A percentile compares a stretch with the other conserved stretches of the same genome.
phyloP scores from a whole-genome alignment of 805 yeast genomes.

The Candida easanensis region DNA sequence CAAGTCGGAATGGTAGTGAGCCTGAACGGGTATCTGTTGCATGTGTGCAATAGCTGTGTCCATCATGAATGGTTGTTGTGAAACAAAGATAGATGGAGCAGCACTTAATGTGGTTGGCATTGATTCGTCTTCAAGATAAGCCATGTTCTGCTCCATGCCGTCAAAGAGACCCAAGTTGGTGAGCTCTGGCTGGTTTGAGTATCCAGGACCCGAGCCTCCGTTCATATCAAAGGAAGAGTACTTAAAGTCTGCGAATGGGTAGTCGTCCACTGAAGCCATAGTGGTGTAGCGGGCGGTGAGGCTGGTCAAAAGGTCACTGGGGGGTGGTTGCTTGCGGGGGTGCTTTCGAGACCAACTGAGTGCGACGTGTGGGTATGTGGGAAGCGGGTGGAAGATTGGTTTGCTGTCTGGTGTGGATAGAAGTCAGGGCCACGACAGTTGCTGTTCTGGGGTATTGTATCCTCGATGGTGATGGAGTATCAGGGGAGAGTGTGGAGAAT shows the following conservation, averaged over 20 bases:
- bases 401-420: not conserved
- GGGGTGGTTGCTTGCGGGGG: not conserved
- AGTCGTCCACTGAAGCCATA: conserved; percentile 16
- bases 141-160: conserved; percentile 14
- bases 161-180: conserved; percentile 6
- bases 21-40: not conserved
- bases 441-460: not conserved
- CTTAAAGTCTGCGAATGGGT: conserved; percentile 11
- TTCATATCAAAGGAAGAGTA: conserved; percentile 1
- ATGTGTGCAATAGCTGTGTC: not conserved
- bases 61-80: not conserved
- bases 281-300: not conserved
- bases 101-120: not conserved
- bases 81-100: conserved; percentile 2
- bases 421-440: not conserved
- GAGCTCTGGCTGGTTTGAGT: conserved; percentile 2
- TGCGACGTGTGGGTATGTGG: not conserved
- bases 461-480: too few relatives aligned
- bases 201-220: conserved; percentile 1
- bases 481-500: not conserved
- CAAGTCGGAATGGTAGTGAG: not conserved
- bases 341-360: too few relatives aligned
- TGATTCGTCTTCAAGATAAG: conserved; percentile 11
- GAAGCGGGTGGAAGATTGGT: not conserved
- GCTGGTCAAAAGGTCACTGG: not conserved